Base-by-base conservation (phyloP, 192 early-diverging fungal species). In the Chytriomyces sp. region DNA sequence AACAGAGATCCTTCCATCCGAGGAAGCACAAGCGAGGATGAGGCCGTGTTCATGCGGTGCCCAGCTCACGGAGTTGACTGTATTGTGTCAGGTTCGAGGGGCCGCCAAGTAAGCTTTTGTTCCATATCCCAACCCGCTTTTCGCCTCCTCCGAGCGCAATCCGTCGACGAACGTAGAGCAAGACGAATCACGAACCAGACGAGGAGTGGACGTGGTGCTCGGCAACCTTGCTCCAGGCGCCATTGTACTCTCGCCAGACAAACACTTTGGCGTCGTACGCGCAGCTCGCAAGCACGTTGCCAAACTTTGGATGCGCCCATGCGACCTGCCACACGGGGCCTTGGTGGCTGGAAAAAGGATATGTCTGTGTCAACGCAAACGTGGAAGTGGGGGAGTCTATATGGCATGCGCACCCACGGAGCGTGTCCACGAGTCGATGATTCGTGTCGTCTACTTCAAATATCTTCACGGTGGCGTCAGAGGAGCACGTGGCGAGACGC, bases 311-410 rank as follows among this genome's bases (percentile, higher is more conserved):
- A 75, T 99, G 98, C 14, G 96, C 95, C 98, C 98, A 99, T 19
- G 94, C 85, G 26, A 99, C 92, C 76, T 96, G 95, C 98, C 98
- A 99, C n/a, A 99, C 96, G 3, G 98, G 98, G 26, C 95, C 96
- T 53, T 93, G 90, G 77, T 99, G 96, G 38, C 92, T 95, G 60
- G 6, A 33, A 19, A 39, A 5, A 14, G 52, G 4, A 41, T 28
- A 28, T 30, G 44, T 22, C 60, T 38, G 26, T 33, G 7, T 26
- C 36, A 12, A 12, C 14, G 28, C 14, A 25, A 32, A 66, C 49
- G 49, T 59, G 54, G 54, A 14, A 40, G 26, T 28, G 52, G 52
- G 31, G 25, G 28, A 40, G 19, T 26, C 41, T 28, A n/a, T 36
- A 3, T 19, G 53, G 30, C 6, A 34, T 8, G 39, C 70, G 38